Evolutionary conservation across 2,329 filamentous ascomycete species (phyloP).

Genomic region (Rhinocladiella mackenziei): DNA sequence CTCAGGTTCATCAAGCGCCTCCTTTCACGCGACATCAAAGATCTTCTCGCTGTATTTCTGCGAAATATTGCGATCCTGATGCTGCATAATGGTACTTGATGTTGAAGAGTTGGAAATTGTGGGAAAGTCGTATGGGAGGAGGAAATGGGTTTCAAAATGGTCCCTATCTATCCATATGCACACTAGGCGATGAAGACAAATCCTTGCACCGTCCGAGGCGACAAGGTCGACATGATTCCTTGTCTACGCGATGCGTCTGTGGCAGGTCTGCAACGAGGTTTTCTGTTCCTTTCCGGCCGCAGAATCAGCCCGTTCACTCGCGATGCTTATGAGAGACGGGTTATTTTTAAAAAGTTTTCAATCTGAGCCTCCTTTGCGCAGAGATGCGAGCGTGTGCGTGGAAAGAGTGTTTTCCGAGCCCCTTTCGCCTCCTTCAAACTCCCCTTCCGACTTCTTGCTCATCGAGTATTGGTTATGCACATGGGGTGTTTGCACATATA

Average conservation of each 20-base stretch:
- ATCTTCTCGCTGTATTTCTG: slow-evolving; percentile 4
- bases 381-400: slow-evolving; percentile 13
- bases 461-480: background rate
- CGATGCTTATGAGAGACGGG: slow-evolving; percentile 11
- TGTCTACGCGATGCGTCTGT: slow-evolving; percentile 11
- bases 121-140: background rate
- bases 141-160: too few relatives aligned
- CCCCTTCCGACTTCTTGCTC: background rate
- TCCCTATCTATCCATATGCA: slow-evolving; percentile 5
- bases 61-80: slow-evolving; percentile 10
- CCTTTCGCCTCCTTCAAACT: background rate
- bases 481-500: background rate
- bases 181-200: slow-evolving; percentile 21
- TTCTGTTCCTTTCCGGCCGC: slow-evolving; percentile 7
- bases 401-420: background rate
- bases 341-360: slow-evolving; percentile 24
- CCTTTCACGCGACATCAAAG: slow-evolving; percentile 5
- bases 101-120: background rate
- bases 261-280: slow-evolving; percentile 11
- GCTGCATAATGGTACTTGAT: slow-evolving; percentile 4
- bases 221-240: slow-evolving; percentile 4
- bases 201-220: slow-evolving; percentile 20
- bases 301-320: slow-evolving; percentile 20
- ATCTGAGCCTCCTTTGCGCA: slow-evolving; percentile 23
- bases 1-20: background rate